Conservation (phyloP, 2,329 filamentous ascomycete genomes). For the Domatiomyces globalis region DNA sequence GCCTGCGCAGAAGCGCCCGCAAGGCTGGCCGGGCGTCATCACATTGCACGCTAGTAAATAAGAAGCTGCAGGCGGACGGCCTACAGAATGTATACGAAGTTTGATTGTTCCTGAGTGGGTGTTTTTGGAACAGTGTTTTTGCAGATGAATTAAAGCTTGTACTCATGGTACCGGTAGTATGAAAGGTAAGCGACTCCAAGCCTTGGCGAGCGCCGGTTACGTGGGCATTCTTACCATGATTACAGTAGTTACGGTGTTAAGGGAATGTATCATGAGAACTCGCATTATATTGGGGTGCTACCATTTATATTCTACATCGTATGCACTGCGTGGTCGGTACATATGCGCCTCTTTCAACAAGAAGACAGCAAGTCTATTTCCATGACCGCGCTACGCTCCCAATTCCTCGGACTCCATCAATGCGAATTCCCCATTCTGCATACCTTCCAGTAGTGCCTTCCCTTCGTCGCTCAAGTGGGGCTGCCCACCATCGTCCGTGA, state of each 20-base stretch:
- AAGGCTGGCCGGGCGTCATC: not conserved
- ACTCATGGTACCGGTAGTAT: too few relatives aligned
- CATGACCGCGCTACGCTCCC: not conserved
- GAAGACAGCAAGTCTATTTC: not conserved
- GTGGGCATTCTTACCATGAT: too few relatives aligned
- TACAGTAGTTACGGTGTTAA: too few relatives aligned
- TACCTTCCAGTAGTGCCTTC: constrained; percentile 39
- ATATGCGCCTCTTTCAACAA: not conserved
- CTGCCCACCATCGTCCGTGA: constrained; percentile 44
- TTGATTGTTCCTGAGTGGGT: too few relatives aligned
- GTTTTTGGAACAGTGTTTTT: not conserved
- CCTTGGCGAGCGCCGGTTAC: too few relatives aligned
- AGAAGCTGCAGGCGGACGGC: not conserved
- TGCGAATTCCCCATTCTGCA: constrained; percentile 30
- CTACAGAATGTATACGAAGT: too few relatives aligned
- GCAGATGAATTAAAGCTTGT: too few relatives aligned
- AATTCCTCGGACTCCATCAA: not conserved
- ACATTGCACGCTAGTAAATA: not conserved
- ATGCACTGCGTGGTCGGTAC: not conserved
- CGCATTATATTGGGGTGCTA: not conserved
- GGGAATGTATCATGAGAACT: too few relatives aligned
- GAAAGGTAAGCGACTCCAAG: too few relatives aligned
- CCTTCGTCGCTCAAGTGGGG: constrained; percentile 52
- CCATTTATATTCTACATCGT: not conserved
- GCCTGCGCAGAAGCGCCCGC: not conserved